These are phyloP conservation scores for Aspergillus jensenii DNA, from an alignment of 2,329 filamentous ascomycete genomes.

Conservation along the genomic window DNA sequence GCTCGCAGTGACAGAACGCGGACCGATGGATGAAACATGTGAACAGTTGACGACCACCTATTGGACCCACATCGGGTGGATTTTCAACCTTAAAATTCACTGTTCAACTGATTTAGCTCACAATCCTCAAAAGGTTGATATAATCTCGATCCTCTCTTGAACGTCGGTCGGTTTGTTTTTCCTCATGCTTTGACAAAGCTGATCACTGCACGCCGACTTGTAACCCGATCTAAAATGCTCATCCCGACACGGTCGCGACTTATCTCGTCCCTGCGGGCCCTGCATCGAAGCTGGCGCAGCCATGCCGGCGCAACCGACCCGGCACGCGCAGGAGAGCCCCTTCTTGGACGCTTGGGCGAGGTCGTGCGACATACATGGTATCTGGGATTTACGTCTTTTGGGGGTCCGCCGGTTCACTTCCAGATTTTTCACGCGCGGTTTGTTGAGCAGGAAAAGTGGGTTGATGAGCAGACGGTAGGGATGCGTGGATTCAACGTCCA, in stretches of 20 bases:
- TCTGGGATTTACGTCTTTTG: conserved; percentile 65
- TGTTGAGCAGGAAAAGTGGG: conserved; percentile 60
- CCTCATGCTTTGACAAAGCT: too few species aligned
- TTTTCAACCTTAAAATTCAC: too few species aligned
- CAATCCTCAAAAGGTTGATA: too few species aligned
- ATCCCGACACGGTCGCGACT: background rate
- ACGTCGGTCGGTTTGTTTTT: too few species aligned
- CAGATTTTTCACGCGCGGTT: conserved; percentile 64
- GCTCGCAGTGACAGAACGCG: too few species aligned
- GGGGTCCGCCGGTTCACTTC: conserved; percentile 69
- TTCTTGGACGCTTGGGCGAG: conserved; percentile 30
- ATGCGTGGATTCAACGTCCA: background rate
- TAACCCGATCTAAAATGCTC: background rate
- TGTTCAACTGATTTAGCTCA: too few species aligned
- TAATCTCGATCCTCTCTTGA: too few species aligned
- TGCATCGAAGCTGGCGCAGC: background rate
- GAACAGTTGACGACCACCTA: too few species aligned
- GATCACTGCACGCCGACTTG: too few species aligned
- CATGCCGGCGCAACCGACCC: background rate
- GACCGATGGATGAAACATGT: too few species aligned
- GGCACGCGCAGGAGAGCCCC: background rate
- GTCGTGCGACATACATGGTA: conserved; percentile 53
- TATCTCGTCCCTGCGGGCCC: background rate
- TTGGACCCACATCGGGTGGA: too few species aligned
- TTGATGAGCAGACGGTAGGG: conserved; percentile 64